Evolutionary conservation across 768 basidiomycete species (phyloP), one percentile per base, ranked within the genome.

Genomic region (Kwoniella pini): DNA sequence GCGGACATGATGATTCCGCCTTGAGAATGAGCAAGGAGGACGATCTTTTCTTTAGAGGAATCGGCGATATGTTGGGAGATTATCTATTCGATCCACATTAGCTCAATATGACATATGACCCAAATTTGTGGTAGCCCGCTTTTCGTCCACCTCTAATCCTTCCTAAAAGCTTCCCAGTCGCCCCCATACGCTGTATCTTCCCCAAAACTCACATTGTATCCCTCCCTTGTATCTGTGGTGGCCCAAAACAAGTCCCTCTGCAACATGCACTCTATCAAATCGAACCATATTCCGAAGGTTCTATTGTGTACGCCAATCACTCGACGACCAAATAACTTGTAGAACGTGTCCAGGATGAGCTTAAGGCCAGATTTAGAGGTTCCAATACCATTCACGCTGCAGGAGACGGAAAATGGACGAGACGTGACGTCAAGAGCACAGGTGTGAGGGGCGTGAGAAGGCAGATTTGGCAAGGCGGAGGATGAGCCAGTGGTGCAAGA

Each of bases 1-100:
- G 60, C 30, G 11, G 65, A 62, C 46, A 64, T 54, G 48, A 72
- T 70, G 61, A 75, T 71, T 4, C 69, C 73, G 7, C 73, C 73
- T 62, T 74, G 73, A 26, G 65, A 67, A 50, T 75, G 73, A 4
- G 68, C 62, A 9, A 75, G 62, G 46, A 75, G 61, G 54, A 75
- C 68, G 33, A 75, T 67, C 44, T 61, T 63, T 28, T 60, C 67
- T 57, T 66, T 68, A 15, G 22, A 45, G 0, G 31, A 13, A 39
- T 68, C 44, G 7, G 59, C 57, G 56, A 75, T 56, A 3, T 63
- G 60, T 31, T 53, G 19, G 4, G 44, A 42, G 19, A 67, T 60
- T 31, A 62, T 54, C 57, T 60, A 10, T 21, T n/a, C n/a, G n/a
- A n/a, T n/a, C n/a, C n/a, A n/a, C n/a, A n/a, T n/a, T n/a, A n/a